Base-by-base conservation (phyloP, 2,329 filamentous ascomycete genomes). In the Fusarium tuaranense region DNA sequence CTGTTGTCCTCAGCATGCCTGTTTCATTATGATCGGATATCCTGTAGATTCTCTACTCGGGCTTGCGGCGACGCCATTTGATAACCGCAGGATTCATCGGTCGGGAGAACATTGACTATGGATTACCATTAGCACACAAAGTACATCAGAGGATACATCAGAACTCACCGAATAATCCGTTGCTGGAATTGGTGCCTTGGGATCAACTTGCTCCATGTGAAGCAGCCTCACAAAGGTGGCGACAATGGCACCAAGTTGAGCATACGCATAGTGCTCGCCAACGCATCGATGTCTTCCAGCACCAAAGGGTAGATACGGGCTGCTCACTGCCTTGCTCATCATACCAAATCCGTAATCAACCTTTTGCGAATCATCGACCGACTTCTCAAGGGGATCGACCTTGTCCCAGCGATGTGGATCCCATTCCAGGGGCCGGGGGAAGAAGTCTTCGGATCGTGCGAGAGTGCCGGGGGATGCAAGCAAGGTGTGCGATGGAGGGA, bases 221-320 rank as follows among this genome's bases (percentile, higher is more conserved):
- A 98, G 93, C 61, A 91, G 80, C 48, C 95, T 89, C 51, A 97
- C 92, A 72, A 95, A 86, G 39, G 91, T 91, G 41, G 92, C 94
- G 9, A 92, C 86, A 71, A 98, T 97, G 18, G 94, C 95, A 80
- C 95, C 92, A 70, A 98, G 87, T 84, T 98, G 95, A 65, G 97
- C 89, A 81, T 97, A 97, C 69, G 96, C 96, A 81, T 98, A 98
- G 80, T 98, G 94, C 87, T 98, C 96, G 71, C 96, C 96, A 79
- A 98, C 98, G 84, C 96, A 98, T 70, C 96, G 89, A 85, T 98
- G 96, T 73, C 96, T 88, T 41, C 96, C 96, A n/a, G 95, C 96
- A 58, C 96, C 96, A 81, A 98, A 98, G 1, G 96, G 96, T 38
- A 98, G 88, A 82, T 98, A 98, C 0, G 96, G 95, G 34, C 94